These are phyloP conservation scores for Turritis glabra DNA, from an alignment of 345 rosid genomes.

Conservation along the genomic window DNA sequence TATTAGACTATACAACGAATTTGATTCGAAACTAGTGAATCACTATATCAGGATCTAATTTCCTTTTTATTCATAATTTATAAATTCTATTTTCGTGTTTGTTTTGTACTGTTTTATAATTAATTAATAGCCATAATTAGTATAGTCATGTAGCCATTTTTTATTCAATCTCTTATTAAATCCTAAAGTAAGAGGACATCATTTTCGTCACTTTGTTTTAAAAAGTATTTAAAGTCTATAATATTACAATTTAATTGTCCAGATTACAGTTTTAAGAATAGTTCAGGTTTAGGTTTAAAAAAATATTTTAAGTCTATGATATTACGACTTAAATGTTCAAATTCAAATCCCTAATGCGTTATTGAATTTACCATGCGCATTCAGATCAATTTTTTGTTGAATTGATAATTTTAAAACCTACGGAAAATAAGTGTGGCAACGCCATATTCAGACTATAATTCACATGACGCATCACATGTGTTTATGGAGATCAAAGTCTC, in stretches of 20 bases:
- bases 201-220: not conserved
- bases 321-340: not conserved
- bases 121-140: not conserved
- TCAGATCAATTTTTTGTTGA: not conserved
- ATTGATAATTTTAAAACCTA: too few species aligned
- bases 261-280: not conserved
- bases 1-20: slow-evolving; percentile 5
- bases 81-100: not conserved
- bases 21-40: slow-evolving; percentile 26
- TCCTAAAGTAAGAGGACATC: not conserved
- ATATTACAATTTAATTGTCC: not conserved
- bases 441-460: too few species aligned
- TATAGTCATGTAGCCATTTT: not conserved
- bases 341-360: not conserved
- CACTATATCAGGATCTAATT: not conserved
- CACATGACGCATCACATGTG: too few species aligned
- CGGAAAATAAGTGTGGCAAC: too few species aligned
- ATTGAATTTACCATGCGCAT: not conserved
- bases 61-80: not conserved
- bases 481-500: too few species aligned
- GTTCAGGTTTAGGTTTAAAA: not conserved
- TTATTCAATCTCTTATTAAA: not conserved
- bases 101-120: not conserved
- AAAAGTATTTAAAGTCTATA: not conserved
- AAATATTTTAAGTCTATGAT: not conserved